Percentiles rank a stretch among this genome's conserved stretches.
Evolutionary conservation across 768 basidiomycete genomes (phyloP).

Genomic region (Collybia mongolica): DNA sequence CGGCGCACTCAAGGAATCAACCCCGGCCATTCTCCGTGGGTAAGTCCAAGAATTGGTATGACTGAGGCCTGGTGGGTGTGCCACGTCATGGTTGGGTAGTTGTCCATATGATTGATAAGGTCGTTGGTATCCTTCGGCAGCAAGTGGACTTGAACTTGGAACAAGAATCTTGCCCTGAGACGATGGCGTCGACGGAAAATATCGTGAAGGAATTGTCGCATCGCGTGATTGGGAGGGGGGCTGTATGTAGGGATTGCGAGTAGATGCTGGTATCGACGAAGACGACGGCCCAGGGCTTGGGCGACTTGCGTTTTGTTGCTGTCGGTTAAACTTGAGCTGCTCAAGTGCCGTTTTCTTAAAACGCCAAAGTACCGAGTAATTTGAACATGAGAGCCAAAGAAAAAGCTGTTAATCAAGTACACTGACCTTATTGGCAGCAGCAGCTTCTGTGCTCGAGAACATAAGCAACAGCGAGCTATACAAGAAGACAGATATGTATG

Average conservation of each 20-base stretch:
- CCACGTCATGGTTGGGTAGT: slow-evolving; percentile 39
- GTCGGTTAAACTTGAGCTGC: slow-evolving; percentile 43
- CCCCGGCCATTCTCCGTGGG: slow-evolving; percentile 25
- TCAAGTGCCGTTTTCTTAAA: slow-evolving; percentile 44
- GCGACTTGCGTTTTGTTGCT: slow-evolving; percentile 27
- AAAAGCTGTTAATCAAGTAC: slow-evolving; percentile 4
- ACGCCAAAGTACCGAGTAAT: slow-evolving; percentile 5
- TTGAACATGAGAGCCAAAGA: slow-evolving; percentile 14
- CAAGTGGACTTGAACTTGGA: slow-evolving; percentile 71
- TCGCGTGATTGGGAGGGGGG: slow-evolving; percentile 72
- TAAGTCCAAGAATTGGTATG: slow-evolving; percentile 36
- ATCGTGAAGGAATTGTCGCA: slow-evolving; percentile 66
- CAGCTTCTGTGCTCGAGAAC: slow-evolving; percentile 46
- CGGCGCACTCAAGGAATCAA: slow-evolving; percentile 59
- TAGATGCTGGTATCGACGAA: slow-evolving; percentile 19
- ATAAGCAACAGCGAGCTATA: slow-evolving; percentile 30
- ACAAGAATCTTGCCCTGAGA: slow-evolving; percentile 63
- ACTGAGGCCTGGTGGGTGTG: slow-evolving; percentile 35
- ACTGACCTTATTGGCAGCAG: slow-evolving; percentile 53
- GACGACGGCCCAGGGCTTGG: slow-evolving; percentile 24
- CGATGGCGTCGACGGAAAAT: slow-evolving; percentile 48
- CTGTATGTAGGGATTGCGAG: slow-evolving; percentile 23
- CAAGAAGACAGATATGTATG: slow-evolving; percentile 10
- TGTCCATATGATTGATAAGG: slow-evolving; percentile 39
- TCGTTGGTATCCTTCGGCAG: slow-evolving; percentile 35